phyloP scores from a whole-genome alignment of 2,329 filamentous ascomycete species.

The Cephalotrichum gorgonifer region DNA sequence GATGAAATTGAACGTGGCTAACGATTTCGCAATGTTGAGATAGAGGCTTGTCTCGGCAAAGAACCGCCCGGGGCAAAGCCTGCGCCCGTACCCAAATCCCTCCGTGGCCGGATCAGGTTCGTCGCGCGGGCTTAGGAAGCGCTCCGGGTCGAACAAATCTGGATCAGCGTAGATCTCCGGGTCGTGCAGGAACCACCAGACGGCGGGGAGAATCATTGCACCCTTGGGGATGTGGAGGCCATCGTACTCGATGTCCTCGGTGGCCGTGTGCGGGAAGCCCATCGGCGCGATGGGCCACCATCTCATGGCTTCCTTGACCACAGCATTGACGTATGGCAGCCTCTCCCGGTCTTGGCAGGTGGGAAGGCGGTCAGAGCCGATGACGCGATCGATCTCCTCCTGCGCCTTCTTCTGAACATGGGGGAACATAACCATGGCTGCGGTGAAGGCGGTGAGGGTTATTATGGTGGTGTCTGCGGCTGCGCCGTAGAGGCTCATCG shows the following conservation, averaged over 20 bases:
- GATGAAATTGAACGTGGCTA: constrained; percentile 34
- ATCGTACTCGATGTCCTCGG: constrained; percentile 22
- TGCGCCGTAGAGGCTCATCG: constrained; percentile 17
- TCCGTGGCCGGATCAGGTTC: constrained; percentile 16
- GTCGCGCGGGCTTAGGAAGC: constrained; percentile 18
- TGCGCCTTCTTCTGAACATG: constrained; percentile 23
- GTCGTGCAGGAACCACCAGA: constrained; percentile 39
- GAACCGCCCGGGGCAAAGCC: constrained; percentile 21
- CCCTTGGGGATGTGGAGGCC: constrained; percentile 30
- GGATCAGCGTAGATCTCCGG: constrained; percentile 49
- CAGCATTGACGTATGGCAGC: constrained; percentile 29
- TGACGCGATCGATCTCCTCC: constrained; percentile 25
- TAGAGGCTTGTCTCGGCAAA: constrained; percentile 21
- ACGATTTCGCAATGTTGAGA: constrained; percentile 23
- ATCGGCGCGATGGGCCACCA: constrained; percentile 22
- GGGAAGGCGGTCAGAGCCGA: constrained; percentile 27
- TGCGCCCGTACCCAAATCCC: constrained; percentile 24
- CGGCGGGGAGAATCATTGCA: constrained; percentile 12
- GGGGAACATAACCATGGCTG: constrained; percentile 9
- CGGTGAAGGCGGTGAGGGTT: constrained; percentile 8
- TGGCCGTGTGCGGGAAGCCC: constrained; percentile 23
- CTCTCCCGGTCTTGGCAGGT: constrained; percentile 23
- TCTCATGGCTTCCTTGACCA: constrained; percentile 20
- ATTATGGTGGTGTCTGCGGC: constrained; percentile 11
- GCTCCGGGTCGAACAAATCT: constrained; percentile 19